These are phyloP conservation scores for Volvox africanus DNA, from an alignment of 139 green algal genomes.

Conservation along the genomic window DNA sequence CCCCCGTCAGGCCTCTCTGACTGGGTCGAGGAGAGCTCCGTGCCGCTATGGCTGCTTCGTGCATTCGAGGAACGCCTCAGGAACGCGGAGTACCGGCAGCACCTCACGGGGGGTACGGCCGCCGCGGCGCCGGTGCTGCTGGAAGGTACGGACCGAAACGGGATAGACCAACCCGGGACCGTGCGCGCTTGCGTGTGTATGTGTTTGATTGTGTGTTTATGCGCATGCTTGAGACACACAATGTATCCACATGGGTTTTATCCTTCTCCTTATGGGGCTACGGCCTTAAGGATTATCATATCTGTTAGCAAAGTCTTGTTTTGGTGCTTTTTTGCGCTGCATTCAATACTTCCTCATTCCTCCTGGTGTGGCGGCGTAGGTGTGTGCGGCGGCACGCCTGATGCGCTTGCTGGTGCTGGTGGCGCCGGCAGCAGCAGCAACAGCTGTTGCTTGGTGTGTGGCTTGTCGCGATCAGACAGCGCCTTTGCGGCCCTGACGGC, in stretches of 20 bases:
- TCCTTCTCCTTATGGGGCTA: too few relatives aligned
- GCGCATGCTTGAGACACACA: too few relatives aligned
- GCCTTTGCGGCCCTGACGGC: not conserved
- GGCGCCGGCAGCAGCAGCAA: not conserved
- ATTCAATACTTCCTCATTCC: too few relatives aligned
- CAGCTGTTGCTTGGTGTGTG: conserved; percentile 23
- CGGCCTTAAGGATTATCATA: too few relatives aligned
- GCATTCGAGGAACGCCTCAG: conserved; percentile 19
- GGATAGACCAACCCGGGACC: too few relatives aligned
- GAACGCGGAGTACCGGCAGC: not conserved
- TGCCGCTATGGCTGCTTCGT: conserved; percentile 42
- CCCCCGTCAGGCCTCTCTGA: not conserved
- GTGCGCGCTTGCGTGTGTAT: too few relatives aligned
- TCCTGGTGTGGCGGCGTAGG: too few relatives aligned
- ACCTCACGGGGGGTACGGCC: not conserved
- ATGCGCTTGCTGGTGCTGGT: not conserved
- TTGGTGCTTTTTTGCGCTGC: too few relatives aligned
- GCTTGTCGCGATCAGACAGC: not conserved
- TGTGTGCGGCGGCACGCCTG: too few relatives aligned
- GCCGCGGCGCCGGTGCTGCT: not conserved
- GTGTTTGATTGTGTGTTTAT: too few relatives aligned
- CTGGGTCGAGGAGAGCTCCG: not conserved
- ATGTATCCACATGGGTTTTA: too few relatives aligned
- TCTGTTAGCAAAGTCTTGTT: too few relatives aligned
- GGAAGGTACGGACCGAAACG: not conserved